Evolutionary conservation across 352 stramenopile genomes (phyloP).

Genomic region (Phytopythium cucurbitacearum): DNA sequence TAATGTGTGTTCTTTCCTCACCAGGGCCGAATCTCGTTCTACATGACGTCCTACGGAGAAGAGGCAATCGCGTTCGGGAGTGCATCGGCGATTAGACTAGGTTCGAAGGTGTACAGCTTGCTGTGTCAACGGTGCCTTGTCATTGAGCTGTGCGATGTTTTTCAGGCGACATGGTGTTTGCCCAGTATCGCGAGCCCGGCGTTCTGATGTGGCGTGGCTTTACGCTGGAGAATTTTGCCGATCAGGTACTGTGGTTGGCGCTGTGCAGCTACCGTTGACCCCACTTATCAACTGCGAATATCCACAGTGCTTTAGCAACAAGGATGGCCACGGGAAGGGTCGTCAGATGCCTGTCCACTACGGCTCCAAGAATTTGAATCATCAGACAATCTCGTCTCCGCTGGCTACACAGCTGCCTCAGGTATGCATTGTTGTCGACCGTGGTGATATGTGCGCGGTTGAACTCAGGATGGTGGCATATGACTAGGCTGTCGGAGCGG

Average conservation of each 20-base stretch:
- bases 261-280: neutral
- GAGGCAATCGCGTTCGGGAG: conserved; percentile 95
- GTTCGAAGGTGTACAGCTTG: conserved; percentile 7
- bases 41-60: conserved; percentile 93
- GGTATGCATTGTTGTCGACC: conserved; percentile 17
- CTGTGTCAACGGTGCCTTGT: neutral
- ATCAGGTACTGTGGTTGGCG: conserved; percentile 62
- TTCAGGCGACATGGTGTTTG: conserved; percentile 92
- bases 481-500: conserved; percentile 91
- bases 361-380: conserved; percentile 92
- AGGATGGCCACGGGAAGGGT: conserved; percentile 93
- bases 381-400: conserved; percentile 97
- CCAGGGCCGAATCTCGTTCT: conserved; percentile 96
- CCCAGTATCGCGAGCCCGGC: conserved; percentile 97
- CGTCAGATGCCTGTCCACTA: conserved; percentile 99
- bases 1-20: neutral
- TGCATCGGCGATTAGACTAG: conserved; percentile 82
- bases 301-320: conserved; percentile 92
- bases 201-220: conserved; percentile 98
- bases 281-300: neutral
- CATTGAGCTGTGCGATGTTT: neutral
- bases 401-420: conserved; percentile 97
- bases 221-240: conserved; percentile 95
- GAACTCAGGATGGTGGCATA: neutral
- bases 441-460: neutral